Percentiles rank a stretch among this genome's conserved stretches.
Conservation (phyloP, 345 rosid genomes). For the Syzygium jambos region DNA sequence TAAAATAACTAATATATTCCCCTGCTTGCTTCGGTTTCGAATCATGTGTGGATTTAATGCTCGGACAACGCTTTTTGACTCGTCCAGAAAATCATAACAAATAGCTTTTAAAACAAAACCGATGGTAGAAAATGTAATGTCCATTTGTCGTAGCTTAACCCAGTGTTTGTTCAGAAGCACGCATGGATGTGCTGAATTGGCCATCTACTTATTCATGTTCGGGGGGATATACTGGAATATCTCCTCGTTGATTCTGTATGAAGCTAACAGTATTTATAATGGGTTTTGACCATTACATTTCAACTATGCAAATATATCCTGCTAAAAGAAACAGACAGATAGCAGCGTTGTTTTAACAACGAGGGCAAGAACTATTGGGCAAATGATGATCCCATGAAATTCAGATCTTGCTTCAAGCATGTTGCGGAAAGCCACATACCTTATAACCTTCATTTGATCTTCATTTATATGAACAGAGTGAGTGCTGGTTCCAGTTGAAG, state of each 20-base stretch:
- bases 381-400: background rate
- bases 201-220: background rate
- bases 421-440: background rate
- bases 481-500: conserved; percentile 46
- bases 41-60: background rate
- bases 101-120: background rate
- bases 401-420: background rate
- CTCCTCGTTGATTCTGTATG: background rate
- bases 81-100: background rate
- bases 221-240: background rate
- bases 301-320: background rate
- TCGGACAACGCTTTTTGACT: background rate
- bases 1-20: conserved; percentile 1
- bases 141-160: background rate
- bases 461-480: conserved; percentile 22
- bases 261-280: background rate
- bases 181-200: background rate
- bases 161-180: background rate
- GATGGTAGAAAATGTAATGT: background rate
- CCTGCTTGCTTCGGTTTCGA: background rate
- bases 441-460: background rate
- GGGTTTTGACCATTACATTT: background rate
- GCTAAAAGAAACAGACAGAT: background rate
- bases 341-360: background rate
- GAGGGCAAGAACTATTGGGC: background rate